Evolutionary conservation across 768 basidiomycete species (phyloP).

Genomic region (Candolleomyces aberdarensis): DNA sequence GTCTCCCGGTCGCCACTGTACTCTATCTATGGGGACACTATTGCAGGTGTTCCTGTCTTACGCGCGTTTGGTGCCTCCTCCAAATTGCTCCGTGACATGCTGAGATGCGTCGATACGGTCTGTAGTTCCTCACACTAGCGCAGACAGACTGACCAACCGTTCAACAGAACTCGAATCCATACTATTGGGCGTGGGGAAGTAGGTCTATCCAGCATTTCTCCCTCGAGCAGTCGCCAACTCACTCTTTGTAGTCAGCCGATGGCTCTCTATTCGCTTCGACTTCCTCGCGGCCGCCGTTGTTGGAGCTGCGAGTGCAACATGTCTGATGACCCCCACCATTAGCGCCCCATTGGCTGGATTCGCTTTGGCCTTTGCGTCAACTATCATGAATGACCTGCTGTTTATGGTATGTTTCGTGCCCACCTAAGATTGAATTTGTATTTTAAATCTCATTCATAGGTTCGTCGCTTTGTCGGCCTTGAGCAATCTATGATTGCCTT

Average conservation of each 20-base stretch:
- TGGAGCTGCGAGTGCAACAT: constrained; percentile 66
- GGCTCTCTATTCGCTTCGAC: constrained; percentile 88
- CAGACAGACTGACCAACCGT: neutral
- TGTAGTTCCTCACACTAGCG: constrained; percentile 20
- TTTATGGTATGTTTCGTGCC: constrained; percentile 43
- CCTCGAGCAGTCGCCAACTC: neutral
- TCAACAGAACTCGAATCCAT: constrained; percentile 57
- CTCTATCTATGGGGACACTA: constrained; percentile 44
- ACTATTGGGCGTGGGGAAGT: constrained; percentile 93
- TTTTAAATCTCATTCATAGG: constrained; percentile 27
- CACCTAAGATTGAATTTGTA: neutral
- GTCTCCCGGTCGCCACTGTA: constrained; percentile 46
- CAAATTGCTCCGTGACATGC: constrained; percentile 83
- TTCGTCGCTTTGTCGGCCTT: constrained; percentile 80
- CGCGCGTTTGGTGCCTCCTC: constrained; percentile 88
- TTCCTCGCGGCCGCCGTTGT: constrained; percentile 69
- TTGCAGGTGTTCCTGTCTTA: constrained; percentile 44
- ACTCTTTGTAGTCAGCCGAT: constrained; percentile 67
- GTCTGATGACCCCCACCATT: constrained; percentile 66
- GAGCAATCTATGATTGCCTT: constrained; percentile 92
- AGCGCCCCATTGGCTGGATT: constrained; percentile 85
- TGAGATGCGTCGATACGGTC: constrained; percentile 78
- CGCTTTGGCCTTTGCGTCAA: constrained; percentile 79
- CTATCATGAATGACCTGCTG: constrained; percentile 67
- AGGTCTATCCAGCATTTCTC: constrained; percentile 11